Conservation (phyloP, 768 basidiomycete genomes). For the Calocybe gangraenosa region DNA sequence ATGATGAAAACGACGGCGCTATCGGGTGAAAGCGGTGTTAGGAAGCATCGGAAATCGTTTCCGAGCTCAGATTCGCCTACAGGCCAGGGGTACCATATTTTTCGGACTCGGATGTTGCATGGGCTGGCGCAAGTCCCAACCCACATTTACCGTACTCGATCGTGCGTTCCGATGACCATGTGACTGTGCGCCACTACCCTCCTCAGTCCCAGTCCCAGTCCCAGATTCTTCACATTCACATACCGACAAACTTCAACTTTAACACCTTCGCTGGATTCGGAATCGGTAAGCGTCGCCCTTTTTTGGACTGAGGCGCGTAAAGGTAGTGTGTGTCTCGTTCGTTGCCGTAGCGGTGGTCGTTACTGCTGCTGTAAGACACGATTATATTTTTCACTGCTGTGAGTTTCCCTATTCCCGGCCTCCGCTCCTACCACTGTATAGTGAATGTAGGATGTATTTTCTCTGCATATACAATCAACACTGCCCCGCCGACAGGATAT, state of each 20-base stretch:
- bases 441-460: constrained; percentile 41
- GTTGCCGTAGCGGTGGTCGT: too few relatives aligned
- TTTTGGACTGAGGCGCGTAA: constrained; percentile 47
- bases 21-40: neutral
- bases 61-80: constrained; percentile 2
- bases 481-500: constrained; percentile 27
- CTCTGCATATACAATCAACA: constrained; percentile 60
- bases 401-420: neutral
- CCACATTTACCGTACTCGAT: constrained; percentile 21
- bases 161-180: neutral
- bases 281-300: constrained; percentile 7
- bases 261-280: constrained; percentile 4
- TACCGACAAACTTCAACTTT: neutral
- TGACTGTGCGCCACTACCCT: neutral
- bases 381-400: constrained; percentile 34
- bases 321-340: constrained; percentile 40
- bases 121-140: constrained; percentile 24
- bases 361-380: too few relatives aligned
- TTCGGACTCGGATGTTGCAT: constrained; percentile 12
- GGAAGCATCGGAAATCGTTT: neutral
- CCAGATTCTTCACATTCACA: too few relatives aligned
- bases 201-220: neutral
- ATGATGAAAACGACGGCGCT: neutral
- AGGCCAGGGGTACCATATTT: neutral
- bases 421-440: neutral